phyloP scores from a whole-genome alignment of 1,284 basidiomycete species.

The Naganishia albida region DNA sequence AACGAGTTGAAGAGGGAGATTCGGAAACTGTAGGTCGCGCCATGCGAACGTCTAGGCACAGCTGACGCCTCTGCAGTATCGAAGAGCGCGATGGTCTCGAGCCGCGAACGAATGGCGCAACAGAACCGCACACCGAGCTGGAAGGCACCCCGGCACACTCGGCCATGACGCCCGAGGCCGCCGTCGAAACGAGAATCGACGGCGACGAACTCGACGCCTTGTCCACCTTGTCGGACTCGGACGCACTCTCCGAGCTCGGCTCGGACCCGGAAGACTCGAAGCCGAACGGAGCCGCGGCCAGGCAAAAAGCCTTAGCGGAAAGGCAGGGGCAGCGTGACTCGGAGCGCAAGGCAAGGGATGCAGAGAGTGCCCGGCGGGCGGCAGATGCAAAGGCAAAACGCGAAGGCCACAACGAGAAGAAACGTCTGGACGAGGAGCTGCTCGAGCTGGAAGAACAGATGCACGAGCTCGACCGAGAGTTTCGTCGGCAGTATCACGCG shows the following conservation, averaged over 20 bases:
- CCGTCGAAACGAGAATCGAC: conserved; percentile 36
- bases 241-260: conserved; percentile 35
- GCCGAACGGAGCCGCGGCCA: conserved; percentile 2
- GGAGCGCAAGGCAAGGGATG: conserved; percentile 64
- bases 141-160: conserved; percentile 57
- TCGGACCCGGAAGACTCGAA: conserved; percentile 30
- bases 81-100: conserved; percentile 51
- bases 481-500: conserved; percentile 78
- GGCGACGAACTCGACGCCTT: conserved; percentile 48
- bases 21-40: conserved; percentile 72
- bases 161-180: conserved; percentile 32
- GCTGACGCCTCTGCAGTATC: conserved; percentile 41
- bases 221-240: conserved; percentile 39
- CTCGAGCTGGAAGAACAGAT: conserved; percentile 74
- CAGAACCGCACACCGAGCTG: conserved; percentile 56
- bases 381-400: conserved; percentile 44
- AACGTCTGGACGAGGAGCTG: conserved; percentile 83
- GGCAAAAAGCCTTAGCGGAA: conserved; percentile 48
- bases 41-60: conserved; percentile 1
- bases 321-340: conserved; percentile 51
- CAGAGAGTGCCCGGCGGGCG: conserved; percentile 57
- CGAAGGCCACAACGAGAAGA: conserved; percentile 58
- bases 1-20: conserved; percentile 87
- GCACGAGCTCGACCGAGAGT: conserved; percentile 87
- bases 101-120: conserved; percentile 61